phyloP scores from a whole-genome alignment of 2,329 filamentous ascomycete species.

The Aspergillus niger region DNA sequence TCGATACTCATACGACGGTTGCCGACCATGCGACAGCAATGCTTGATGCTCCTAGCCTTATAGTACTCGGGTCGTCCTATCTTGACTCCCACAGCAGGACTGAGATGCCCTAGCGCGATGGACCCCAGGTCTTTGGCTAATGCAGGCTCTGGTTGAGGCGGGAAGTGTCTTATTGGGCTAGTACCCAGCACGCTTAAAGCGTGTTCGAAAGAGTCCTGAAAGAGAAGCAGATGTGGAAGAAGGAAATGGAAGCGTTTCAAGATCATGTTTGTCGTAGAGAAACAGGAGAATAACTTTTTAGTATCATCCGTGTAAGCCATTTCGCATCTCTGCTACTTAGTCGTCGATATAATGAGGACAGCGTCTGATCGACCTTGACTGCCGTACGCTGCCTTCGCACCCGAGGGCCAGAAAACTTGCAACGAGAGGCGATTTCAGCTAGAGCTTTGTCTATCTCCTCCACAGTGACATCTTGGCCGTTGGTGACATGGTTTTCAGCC shows the following conservation, averaged over 20 bases:
- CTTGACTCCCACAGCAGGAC: conserved; percentile 62
- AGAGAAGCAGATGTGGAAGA: conserved; percentile 68
- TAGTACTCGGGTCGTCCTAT: conserved; percentile 65
- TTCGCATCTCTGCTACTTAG: conserved; percentile 72
- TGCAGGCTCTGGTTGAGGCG: conserved; percentile 37
- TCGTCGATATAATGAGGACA: conserved; percentile 61
- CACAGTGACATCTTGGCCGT: conserved; percentile 57
- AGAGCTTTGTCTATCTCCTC: conserved; percentile 72
- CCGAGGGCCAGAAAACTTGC: conserved; percentile 69
- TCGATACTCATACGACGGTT: conserved; percentile 70
- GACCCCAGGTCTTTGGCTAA: conserved; percentile 32
- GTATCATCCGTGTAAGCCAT: conserved; percentile 79
- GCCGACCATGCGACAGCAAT: conserved; percentile 68
- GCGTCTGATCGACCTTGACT: conserved; percentile 46
- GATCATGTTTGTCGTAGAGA: conserved; percentile 58
- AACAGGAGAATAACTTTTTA: conserved; percentile 74
- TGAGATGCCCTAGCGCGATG: conserved; percentile 48
- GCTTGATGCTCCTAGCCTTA: conserved; percentile 70
- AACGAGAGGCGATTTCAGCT: conserved; percentile 66
- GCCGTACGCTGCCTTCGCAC: conserved; percentile 50
- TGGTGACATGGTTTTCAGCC: conserved; percentile 53
- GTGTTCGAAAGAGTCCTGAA: conserved; percentile 67
- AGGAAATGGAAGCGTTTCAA: conserved; percentile 67
- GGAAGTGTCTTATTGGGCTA: conserved; percentile 38
- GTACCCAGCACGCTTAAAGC: conserved; percentile 58